Evolutionary conservation across 768 basidiomycete genomes (phyloP).

Genomic region (Lactarius evosmus): DNA sequence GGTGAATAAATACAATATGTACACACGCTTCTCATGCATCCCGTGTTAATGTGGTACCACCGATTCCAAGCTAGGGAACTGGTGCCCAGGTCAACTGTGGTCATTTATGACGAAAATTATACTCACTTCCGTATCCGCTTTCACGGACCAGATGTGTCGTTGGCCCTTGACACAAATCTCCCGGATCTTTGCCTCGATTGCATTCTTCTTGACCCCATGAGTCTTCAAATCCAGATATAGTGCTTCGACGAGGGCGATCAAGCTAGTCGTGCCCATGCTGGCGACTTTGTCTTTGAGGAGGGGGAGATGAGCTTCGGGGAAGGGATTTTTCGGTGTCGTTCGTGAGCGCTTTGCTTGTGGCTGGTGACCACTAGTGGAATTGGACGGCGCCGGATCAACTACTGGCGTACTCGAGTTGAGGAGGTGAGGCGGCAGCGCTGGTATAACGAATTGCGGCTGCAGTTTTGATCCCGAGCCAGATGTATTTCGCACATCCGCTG

Average conservation of each 20-base stretch:
- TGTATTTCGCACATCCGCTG: slow-evolving; percentile 40
- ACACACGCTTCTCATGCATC: neutral
- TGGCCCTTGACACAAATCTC: slow-evolving; percentile 74
- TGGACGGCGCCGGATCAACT: slow-evolving; percentile 26
- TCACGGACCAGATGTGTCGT: slow-evolving; percentile 73
- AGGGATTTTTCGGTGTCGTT: slow-evolving; percentile 48
- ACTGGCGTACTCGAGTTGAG: slow-evolving; percentile 19
- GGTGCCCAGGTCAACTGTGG: slow-evolving; percentile 4
- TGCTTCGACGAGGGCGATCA: slow-evolving; percentile 66
- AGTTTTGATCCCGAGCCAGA: slow-evolving; percentile 21
- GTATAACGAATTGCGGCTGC: slow-evolving; percentile 44
- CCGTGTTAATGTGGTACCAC: neutral
- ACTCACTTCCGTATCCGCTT: slow-evolving; percentile 32
- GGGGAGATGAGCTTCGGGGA: slow-evolving; percentile 65
- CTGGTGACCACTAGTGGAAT: slow-evolving; percentile 9
- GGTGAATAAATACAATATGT: slow-evolving; percentile 11
- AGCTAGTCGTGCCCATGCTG: slow-evolving; percentile 55
- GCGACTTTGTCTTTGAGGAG: slow-evolving; percentile 62
- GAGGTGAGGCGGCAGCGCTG: slow-evolving; percentile 34
- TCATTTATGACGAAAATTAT: neutral
- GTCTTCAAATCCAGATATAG: slow-evolving; percentile 65
- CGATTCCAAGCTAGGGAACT: slow-evolving; percentile 10
- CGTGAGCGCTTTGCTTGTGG: slow-evolving; percentile 31
- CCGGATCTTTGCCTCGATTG: slow-evolving; percentile 75
- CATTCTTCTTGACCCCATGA: slow-evolving; percentile 79